Evolutionary conservation across 805 yeast genomes (phyloP).

Genomic region (Suhomyces vadensis): DNA sequence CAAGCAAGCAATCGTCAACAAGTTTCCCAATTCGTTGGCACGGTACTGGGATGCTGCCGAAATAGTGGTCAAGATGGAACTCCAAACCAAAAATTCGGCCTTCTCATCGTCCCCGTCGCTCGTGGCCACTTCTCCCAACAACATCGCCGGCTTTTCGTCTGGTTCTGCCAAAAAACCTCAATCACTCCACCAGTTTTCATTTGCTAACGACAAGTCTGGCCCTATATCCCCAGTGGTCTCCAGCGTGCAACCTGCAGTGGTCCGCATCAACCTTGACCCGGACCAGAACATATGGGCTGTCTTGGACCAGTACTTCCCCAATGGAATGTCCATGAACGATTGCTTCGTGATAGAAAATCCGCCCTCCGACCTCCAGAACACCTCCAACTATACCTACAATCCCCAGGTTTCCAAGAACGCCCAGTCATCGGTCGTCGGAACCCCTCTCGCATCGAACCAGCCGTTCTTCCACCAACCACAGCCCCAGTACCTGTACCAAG

Average conservation of each 20-base stretch:
- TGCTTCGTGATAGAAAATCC: conserved; percentile 56
- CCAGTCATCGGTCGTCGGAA: not conserved
- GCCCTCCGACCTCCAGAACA: conserved; percentile 3
- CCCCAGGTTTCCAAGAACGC: conserved; percentile 2
- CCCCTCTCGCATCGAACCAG: not conserved
- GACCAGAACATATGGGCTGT: conserved; percentile 61
- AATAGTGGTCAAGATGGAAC: conserved; percentile 41
- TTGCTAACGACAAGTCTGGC: conserved; percentile 16
- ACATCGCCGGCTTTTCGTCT: not conserved
- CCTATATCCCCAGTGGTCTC: conserved; percentile 12
- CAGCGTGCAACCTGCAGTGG: conserved; percentile 9
- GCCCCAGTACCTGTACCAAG: conserved; percentile 28
- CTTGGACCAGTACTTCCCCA: conserved; percentile 59
- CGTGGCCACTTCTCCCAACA: not conserved
- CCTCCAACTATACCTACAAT: too few species aligned
- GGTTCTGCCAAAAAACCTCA: not conserved
- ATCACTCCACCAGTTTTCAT: conserved; percentile 2
- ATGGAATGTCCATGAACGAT: conserved; percentile 67
- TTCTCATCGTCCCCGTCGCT: not conserved
- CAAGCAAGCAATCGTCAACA: conserved; percentile 60
- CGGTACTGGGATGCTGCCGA: conserved; percentile 70
- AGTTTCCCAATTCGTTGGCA: conserved; percentile 68
- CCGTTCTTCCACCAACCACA: conserved; percentile 33
- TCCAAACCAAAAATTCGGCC: conserved; percentile 6
- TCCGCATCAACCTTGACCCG: conserved; percentile 46